Percentiles rank a stretch among this genome's conserved stretches.
Evolutionary conservation across 1,284 basidiomycete genomes (phyloP).

Genomic region (Austroboletus olivaceoglutinosus): DNA sequence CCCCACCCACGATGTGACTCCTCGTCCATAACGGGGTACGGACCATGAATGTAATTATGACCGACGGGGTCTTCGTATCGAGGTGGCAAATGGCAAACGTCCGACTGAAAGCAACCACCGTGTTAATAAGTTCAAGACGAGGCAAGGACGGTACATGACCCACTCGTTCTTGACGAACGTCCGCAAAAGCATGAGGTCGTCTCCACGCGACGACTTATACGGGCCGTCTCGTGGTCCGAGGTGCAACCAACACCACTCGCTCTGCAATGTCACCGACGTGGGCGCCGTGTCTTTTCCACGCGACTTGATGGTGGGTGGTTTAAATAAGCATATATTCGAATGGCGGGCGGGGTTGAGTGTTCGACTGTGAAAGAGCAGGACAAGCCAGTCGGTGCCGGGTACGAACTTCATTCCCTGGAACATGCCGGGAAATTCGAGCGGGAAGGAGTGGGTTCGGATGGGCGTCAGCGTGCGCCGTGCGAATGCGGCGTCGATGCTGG

Average conservation of each 20-base stretch:
- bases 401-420: slow-evolving; percentile 33
- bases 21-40: slow-evolving; percentile 20
- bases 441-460: slow-evolving; percentile 24
- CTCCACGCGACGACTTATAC: slow-evolving; percentile 33
- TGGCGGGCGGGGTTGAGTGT: slow-evolving; percentile 31
- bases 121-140: background rate
- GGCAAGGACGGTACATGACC: background rate
- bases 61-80: slow-evolving; percentile 26
- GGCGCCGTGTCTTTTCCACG: background rate
- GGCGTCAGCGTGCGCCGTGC: slow-evolving; percentile 15
- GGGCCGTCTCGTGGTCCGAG: slow-evolving; percentile 21
- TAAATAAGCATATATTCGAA: slow-evolving; percentile 31
- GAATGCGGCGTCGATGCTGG: slow-evolving; percentile 25
- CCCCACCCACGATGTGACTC: slow-evolving; percentile 26
- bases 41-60: slow-evolving; percentile 28
- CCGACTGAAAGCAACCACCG: slow-evolving; percentile 6
- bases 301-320: slow-evolving; percentile 10
- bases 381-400: slow-evolving; percentile 30
- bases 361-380: slow-evolving; percentile 31
- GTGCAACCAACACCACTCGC: slow-evolving; percentile 25
- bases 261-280: slow-evolving; percentile 26
- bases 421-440: slow-evolving; percentile 30
- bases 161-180: slow-evolving; percentile 30
- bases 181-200: slow-evolving; percentile 27
- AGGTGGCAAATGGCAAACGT: slow-evolving; percentile 31